Conservation (phyloP, 2,329 filamentous ascomycete genomes). For the Aspergillus sp. region DNA sequence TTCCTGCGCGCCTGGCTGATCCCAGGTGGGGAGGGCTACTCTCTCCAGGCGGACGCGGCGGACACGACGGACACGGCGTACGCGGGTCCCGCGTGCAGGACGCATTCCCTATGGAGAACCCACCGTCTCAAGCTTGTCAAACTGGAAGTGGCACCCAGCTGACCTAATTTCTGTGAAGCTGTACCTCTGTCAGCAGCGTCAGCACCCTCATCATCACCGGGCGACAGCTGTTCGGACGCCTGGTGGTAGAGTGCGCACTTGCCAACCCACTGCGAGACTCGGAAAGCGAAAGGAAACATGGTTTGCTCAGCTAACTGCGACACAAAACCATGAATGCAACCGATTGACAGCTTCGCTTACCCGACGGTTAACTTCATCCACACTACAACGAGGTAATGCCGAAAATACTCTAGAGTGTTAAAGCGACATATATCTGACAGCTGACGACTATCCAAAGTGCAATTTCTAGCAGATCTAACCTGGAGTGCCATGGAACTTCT, state of each 20-base stretch:
- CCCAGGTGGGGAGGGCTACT: too few relatives aligned
- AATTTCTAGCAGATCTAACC: too few relatives aligned
- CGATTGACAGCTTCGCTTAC: not conserved
- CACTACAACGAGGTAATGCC: not conserved
- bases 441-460: too few relatives aligned
- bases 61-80: too few relatives aligned
- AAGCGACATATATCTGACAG: too few relatives aligned
- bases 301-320: not conserved
- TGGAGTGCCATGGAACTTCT: not conserved
- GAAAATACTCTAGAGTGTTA: too few relatives aligned
- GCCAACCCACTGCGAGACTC: not conserved
- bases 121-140: not conserved
- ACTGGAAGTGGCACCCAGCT: not conserved
- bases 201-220: not conserved
- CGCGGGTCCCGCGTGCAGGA: too few relatives aligned
- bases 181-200: not conserved
- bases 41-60: too few relatives aligned
- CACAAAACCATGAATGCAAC: not conserved
- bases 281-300: not conserved
- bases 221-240: not conserved
- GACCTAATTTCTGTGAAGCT: not conserved
- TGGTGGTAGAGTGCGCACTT: not conserved
- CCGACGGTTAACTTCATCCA: not conserved
- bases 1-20: too few relatives aligned
- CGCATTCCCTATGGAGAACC: not conserved